These are phyloP conservation scores for Edaphochlamys debaryana DNA, from an alignment of 139 green algal species.

Conservation along the genomic window DNA sequence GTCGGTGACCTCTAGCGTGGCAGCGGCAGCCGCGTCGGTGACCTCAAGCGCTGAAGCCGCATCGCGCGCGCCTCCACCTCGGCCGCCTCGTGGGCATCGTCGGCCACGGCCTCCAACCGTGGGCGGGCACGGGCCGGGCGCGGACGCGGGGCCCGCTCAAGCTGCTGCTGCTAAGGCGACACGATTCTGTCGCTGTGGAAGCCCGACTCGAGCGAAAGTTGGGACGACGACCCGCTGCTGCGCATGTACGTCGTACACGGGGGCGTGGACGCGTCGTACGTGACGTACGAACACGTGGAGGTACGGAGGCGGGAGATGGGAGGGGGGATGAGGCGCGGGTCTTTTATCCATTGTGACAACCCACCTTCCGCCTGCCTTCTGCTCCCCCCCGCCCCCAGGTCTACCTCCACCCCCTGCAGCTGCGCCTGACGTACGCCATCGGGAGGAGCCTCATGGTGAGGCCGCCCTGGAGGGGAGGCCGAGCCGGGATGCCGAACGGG, in stretches of 20 bases:
- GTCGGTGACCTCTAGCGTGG: too few relatives aligned
- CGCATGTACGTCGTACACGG: conserved; percentile 57
- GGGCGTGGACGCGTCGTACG: conserved; percentile 41
- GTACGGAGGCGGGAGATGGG: conserved; percentile 11
- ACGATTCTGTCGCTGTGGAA: conserved; percentile 3
- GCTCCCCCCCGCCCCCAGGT: background rate
- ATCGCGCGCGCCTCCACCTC: too few relatives aligned
- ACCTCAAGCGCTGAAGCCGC: background rate
- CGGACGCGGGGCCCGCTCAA: conserved; percentile 15
- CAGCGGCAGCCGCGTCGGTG: too few relatives aligned
- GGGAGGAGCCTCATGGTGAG: background rate
- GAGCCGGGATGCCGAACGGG: too few relatives aligned
- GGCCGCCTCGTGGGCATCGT: too few relatives aligned
- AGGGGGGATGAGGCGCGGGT: background rate
- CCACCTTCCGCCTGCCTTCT: background rate
- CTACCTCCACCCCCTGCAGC: conserved; percentile 24
- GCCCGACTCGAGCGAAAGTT: background rate
- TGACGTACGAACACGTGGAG: conserved; percentile 74
- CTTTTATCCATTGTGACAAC: too few relatives aligned
- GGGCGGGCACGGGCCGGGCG: background rate
- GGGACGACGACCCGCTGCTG: conserved; percentile 57
- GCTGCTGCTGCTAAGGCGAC: background rate
- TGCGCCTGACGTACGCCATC: conserved; percentile 19
- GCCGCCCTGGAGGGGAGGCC: too few relatives aligned
- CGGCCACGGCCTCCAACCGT: background rate